Percentiles rank a stretch among this genome's conserved stretches.
Evolutionary conservation across 2,329 filamentous ascomycete species (phyloP).

Genomic region (Botrytis sinoallii): DNA sequence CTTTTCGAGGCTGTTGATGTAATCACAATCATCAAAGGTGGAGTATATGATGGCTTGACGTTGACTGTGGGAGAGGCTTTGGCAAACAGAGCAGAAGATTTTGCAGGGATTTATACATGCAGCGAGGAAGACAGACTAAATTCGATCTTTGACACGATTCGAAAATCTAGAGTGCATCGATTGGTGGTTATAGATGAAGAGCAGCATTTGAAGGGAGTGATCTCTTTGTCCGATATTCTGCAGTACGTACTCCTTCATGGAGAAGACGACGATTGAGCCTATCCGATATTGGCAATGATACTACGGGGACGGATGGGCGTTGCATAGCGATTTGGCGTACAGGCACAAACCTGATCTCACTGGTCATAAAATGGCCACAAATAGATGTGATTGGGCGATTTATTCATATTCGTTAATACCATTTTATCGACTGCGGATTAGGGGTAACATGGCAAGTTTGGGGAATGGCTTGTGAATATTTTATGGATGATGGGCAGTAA

Average conservation of each 20-base stretch:
- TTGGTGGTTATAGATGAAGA: slow-evolving; percentile 91
- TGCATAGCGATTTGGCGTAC: slow-evolving; percentile 40
- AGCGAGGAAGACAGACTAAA: slow-evolving; percentile 86
- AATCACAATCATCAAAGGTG: slow-evolving; percentile 91
- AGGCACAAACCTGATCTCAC: slow-evolving; percentile 20
- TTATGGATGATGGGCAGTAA: slow-evolving; percentile 10
- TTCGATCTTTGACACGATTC: slow-evolving; percentile 94
- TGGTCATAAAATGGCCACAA: slow-evolving; percentile 12
- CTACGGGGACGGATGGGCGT: slow-evolving; percentile 31
- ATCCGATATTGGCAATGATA: slow-evolving; percentile 25
- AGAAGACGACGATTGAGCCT: slow-evolving; percentile 33
- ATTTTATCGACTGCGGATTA: slow-evolving; percentile 22
- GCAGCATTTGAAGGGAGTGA: slow-evolving; percentile 78
- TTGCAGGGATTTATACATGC: slow-evolving; percentile 95
- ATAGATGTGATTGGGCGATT: slow-evolving; percentile 10
- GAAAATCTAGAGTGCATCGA: slow-evolving; percentile 89
- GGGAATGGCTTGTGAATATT: slow-evolving; percentile 16
- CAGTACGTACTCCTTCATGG: slow-evolving; percentile 82
- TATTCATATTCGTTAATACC: slow-evolving; percentile 31
- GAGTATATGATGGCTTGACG: slow-evolving; percentile 85
- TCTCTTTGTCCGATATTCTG: slow-evolving; percentile 93
- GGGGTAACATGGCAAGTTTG: slow-evolving; percentile 15
- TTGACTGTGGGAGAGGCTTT: slow-evolving; percentile 85
- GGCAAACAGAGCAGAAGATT: slow-evolving; percentile 82
- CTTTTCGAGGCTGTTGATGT: slow-evolving; percentile 98